Base-by-base conservation (phyloP, 495 filamentous ascomycete species). In the Lasiosphaeris hirsuta region DNA sequence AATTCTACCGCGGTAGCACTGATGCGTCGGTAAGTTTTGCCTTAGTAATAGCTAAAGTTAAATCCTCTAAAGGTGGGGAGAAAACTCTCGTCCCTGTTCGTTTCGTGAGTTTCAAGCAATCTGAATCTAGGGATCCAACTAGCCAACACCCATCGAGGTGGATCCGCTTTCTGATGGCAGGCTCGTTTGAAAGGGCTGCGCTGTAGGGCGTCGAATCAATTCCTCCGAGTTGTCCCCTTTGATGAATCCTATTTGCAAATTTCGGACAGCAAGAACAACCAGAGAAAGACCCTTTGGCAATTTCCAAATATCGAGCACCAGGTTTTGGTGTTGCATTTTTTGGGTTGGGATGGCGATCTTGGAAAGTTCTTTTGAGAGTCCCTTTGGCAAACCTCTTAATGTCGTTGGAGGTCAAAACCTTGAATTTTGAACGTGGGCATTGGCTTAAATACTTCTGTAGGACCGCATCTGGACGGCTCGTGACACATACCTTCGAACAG, bases 201-300 rank as follows among this genome's bases (percentile, higher is more conserved):
- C n/a, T n/a, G n/a, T n/a, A n/a, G n/a, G 50, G 7, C 57, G 57
- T 10, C 4, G 30, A 9, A 34, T 0, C 8, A 59, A 9, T 0
- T 54, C 44, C 36, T 43, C 15, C 2, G 23, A 19, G 19, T 13
- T 10, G 23, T 59, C 57, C 17, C 51, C 45, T 15, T 55, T 44
- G 10, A 13, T 15, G 7, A 55, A n/a, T 1, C 58, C 58, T 2
- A 7, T n/a, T 6, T 33, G 17, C 15, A 60, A 45, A 17, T 18
- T 60, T 23, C 38, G 42, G 6, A 60, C 7, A 1, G 45, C 57
- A 0, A 60, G 51, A 0, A 34, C 38, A 8, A 55, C 58, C 58
- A 60, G 7, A 60, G 35, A 13, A 60, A 60, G 6, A 60, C 58
- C 7, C 58, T 51, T 1, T 60, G 1, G 58, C 58, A 40, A 33